Evolutionary conservation across 352 stramenopile genomes (phyloP), one percentile per base, ranked within the genome.

Genomic region (Globisporangium spinosum): DNA sequence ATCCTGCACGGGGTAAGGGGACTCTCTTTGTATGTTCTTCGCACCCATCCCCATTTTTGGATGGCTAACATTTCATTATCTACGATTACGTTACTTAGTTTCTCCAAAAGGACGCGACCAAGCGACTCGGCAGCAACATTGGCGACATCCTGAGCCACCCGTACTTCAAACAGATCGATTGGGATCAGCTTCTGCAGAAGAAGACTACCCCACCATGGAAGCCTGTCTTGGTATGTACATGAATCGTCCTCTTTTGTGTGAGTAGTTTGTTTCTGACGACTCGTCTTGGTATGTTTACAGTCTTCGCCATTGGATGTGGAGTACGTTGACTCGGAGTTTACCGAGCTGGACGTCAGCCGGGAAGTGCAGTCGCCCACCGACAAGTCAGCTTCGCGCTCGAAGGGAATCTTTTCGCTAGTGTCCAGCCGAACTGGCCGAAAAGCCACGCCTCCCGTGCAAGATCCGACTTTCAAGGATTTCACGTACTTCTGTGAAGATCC

Each of bases 401-500:
- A 95, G 76, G 85, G 87, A 13, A 93, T 96, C 56, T 76, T 96
- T 51, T 93, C 88, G 32, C 73, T 94, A 0, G 85, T 94, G 6
- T 89, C 83, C 1, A 94, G 77, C 40, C 87, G 87, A 34, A 70
- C 73, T 29, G 82, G 67, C 20, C 82, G 83, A 23, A 96, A 96
- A 67, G 63, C 82, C 43, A 81, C 86, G 8, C 80, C 85, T n/a
- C 87, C 87, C 0, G 80, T 91, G 58, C 89, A 96, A 64, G 89
- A 96, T 53, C 89, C 89, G 7, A 95, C 89, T 1, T 96, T 96
- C 55, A 96, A 96, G 75, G 89, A 96, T 63, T 96, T 96, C 38
- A 96, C 89, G 2, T 96, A 96, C 73, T 96, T 90, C 34, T 96
- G 89, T 51, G 86, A 96, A 83, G 85, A 96, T 67, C 89, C 89